Conservation (phyloP, 2,329 filamentous ascomycete genomes). For the Nemania sp. region DNA sequence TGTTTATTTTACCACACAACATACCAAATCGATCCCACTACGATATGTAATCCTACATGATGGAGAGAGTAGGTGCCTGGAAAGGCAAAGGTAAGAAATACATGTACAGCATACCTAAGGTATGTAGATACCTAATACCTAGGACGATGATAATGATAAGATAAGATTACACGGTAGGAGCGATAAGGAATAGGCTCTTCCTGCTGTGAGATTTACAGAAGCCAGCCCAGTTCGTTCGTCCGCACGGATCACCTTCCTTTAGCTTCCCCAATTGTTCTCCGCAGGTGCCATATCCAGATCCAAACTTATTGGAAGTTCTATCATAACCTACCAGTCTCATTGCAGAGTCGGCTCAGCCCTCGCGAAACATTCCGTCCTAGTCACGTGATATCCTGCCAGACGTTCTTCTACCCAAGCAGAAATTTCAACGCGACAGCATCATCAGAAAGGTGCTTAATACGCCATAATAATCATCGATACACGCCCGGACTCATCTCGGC, state of each 20-base stretch:
- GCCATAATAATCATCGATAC: slow-evolving; percentile 44
- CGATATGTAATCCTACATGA: no score
- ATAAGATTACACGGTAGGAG: not conserved
- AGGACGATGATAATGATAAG: no score
- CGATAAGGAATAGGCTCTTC: slow-evolving; percentile 15
- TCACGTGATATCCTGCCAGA: slow-evolving; percentile 49
- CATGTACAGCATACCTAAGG: no score
- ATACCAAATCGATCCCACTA: no score
- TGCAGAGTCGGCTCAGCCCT: slow-evolving; percentile 16
- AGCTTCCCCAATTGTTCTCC: slow-evolving; percentile 8
- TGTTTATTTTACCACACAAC: no score
- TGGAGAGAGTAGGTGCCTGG: no score
- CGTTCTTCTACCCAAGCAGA: slow-evolving; percentile 43
- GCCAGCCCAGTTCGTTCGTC: slow-evolving; percentile 8
- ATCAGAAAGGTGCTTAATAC: slow-evolving; percentile 43
- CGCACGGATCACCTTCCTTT: slow-evolving; percentile 22
- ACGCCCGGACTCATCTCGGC: slow-evolving; percentile 46
- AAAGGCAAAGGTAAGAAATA: no score
- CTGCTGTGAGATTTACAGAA: not conserved
- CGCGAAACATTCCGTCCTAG: slow-evolving; percentile 28
- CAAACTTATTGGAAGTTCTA: slow-evolving; percentile 26
- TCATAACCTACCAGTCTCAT: slow-evolving; percentile 27
- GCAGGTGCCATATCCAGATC: not conserved
- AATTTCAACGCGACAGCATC: slow-evolving; percentile 48
- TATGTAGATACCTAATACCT: no score